Base-by-base conservation (phyloP, 2,329 filamentous ascomycete genomes). In the Pezicula carpinea region DNA sequence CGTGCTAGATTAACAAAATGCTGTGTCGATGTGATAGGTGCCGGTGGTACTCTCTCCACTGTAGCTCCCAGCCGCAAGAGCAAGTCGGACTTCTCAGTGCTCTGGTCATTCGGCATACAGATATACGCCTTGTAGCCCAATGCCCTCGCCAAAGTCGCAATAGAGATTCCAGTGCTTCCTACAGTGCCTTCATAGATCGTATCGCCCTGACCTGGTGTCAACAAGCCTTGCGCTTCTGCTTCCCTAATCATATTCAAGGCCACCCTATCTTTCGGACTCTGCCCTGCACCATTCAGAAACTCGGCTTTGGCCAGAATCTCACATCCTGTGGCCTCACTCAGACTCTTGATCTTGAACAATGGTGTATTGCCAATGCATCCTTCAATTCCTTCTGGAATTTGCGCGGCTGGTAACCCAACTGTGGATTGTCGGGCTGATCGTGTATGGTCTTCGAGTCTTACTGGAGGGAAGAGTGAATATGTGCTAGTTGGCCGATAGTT, bases 161-260 rank as follows among this genome's bases (percentile, higher is more conserved):
- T 76, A 14, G 91, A 96, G 59, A 99, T 97, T 18, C 93, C 93
- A 0, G 93, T 99, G 63, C 89, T 95, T 50, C 93, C 93, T 14
- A 96, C 91, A 1, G 93, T 99, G 55, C 93, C 93, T 71, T 99
- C 93, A 68, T 97, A 99, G 60, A 99, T 90, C 36, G 88, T 95
- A 66, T 99, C 93, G 51, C 92, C 92, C 18, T 86, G 83, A 56
- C 86, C 75, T 0, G 93, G 92, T 0, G 76, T 77, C 39, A 99
- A 70, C 15, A 91, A 73, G 2, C 90, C 90, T 41, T 78, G 70
- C 51, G 80, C 76, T 73, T 99, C 93, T 36, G 91, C 93, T 65
- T 83, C 69, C 38, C 81, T 71, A 64, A 99, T 95, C 75, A 97
- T 95, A 68, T 80, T 87, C 32, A 97, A 76, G 1, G 93, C 93